phyloP scores from a whole-genome alignment of 2,329 filamentous ascomycete species.

The Hawksworthiomyces lignivorus region DNA sequence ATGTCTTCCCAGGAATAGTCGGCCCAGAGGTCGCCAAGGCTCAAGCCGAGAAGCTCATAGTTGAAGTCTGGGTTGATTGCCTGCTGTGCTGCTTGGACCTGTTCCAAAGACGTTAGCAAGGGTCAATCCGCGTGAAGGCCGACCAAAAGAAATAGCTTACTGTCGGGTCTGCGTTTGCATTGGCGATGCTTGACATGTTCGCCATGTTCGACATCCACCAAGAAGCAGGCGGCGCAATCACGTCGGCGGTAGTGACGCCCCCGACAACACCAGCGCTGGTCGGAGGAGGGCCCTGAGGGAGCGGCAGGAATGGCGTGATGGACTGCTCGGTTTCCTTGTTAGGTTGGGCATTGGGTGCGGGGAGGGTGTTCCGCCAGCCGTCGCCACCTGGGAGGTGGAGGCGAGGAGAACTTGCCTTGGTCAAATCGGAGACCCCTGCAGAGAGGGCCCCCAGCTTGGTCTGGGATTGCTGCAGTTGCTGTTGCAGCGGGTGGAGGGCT shows the following conservation, averaged over 20 bases:
- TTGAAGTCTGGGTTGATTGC: slow-evolving; percentile 17
- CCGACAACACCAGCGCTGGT: background rate
- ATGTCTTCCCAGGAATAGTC: slow-evolving; percentile 19
- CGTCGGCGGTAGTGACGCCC: slow-evolving; percentile 9
- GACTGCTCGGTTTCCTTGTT: too few relatives aligned
- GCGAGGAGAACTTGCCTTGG: slow-evolving; percentile 2
- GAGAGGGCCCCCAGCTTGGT: background rate
- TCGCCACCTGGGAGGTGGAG: too few relatives aligned
- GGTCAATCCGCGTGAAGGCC: too few relatives aligned
- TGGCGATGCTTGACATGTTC: slow-evolving; percentile 15
- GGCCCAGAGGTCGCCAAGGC: slow-evolving; percentile 19
- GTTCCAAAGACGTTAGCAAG: background rate
- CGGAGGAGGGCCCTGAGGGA: slow-evolving; percentile 10
- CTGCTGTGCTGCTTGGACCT: slow-evolving; percentile 8
- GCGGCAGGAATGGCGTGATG: slow-evolving; percentile 12
- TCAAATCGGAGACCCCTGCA: slow-evolving; percentile 3
- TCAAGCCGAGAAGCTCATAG: slow-evolving; percentile 16
- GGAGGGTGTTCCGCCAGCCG: too few relatives aligned
- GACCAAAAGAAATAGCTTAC: background rate
- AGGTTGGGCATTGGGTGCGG: too few relatives aligned
- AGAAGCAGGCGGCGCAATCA: slow-evolving; percentile 14
- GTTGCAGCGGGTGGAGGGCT: background rate
- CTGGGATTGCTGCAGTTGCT: background rate
- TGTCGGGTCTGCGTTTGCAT: slow-evolving; percentile 10
- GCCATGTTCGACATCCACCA: slow-evolving; percentile 22